These are phyloP conservation scores for Mitragyna speciosa DNA, from an alignment of 257 asterid species.

Conservation along the genomic window DNA sequence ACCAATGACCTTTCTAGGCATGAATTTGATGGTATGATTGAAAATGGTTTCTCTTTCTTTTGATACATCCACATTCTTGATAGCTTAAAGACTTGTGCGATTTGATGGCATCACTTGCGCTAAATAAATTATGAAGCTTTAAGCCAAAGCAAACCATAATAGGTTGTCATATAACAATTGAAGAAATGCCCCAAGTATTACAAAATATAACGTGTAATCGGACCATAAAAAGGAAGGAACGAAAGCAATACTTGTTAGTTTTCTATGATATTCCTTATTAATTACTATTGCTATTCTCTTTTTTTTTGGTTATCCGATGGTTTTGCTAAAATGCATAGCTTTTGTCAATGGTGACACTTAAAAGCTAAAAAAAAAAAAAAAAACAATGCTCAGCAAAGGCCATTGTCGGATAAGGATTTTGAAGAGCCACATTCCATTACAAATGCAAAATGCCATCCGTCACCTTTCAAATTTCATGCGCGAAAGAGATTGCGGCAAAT, in stretches of 20 bases:
- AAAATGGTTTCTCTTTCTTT: neutral
- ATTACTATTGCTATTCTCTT: too few species aligned
- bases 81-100: neutral
- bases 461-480: neutral
- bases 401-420: too few species aligned
- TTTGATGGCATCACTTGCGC: neutral
- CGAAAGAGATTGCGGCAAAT: neutral
- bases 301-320: too few species aligned
- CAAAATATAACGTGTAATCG: neutral
- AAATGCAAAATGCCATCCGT: neutral
- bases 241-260: neutral
- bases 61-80: too few species aligned
- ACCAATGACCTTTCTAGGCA: neutral
- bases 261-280: too few species aligned
- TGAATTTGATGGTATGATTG: neutral
- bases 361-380: too few species aligned
- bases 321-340: too few species aligned
- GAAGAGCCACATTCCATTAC: neutral
- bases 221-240: neutral
- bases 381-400: too few species aligned
- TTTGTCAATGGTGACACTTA: too few species aligned
- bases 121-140: neutral
- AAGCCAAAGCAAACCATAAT: neutral
- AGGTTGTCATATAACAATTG: neutral
- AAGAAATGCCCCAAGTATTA: neutral